Percentiles rank a stretch among this genome's conserved stretches.
Conservation (phyloP, 768 basidiomycete genomes). For the Suillus clintonianus region DNA sequence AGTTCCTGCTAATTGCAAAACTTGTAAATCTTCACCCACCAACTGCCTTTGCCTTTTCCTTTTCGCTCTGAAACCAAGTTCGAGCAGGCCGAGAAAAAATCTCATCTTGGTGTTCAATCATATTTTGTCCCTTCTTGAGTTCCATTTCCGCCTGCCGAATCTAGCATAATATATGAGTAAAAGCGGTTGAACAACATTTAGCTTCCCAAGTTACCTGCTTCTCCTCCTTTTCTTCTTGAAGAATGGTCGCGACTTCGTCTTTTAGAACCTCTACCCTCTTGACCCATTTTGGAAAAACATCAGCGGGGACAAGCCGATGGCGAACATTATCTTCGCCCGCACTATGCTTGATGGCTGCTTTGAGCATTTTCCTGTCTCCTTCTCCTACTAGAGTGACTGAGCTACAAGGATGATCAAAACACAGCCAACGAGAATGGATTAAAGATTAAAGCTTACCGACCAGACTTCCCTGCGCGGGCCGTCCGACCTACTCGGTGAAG, state of each 20-base stretch:
- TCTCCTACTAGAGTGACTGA: constrained; percentile 96
- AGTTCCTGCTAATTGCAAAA: constrained; percentile 7
- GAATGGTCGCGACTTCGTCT: constrained; percentile 73
- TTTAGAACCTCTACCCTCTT: constrained; percentile 71
- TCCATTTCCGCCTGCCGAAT: constrained; percentile 95
- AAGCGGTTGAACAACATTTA: constrained; percentile 2
- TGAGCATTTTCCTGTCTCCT: constrained; percentile 93
- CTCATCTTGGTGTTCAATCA: constrained; percentile 90
- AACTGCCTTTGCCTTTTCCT: constrained; percentile 80
- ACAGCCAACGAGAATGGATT: background rate
- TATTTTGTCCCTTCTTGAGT: constrained; percentile 89
- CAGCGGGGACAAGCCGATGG: constrained; percentile 84
- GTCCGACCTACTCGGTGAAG: constrained; percentile 97
- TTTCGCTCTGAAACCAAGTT: constrained; percentile 96
- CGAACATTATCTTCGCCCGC: constrained; percentile 77
- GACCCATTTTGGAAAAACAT: constrained; percentile 70
- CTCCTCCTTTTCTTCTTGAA: constrained; percentile 94
- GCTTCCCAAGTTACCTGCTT: constrained; percentile 63
- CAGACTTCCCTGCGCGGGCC: constrained; percentile 90
- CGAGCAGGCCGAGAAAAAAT: constrained; percentile 92
- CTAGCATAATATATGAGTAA: constrained; percentile 39
- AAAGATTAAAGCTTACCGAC: constrained; percentile 60
- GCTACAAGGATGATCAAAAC: constrained; percentile 39
- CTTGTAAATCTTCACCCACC: constrained; percentile 44
- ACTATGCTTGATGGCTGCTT: constrained; percentile 90